Conservation (phyloP, 495 filamentous ascomycete species). For the Jackrogersella minutella region DNA sequence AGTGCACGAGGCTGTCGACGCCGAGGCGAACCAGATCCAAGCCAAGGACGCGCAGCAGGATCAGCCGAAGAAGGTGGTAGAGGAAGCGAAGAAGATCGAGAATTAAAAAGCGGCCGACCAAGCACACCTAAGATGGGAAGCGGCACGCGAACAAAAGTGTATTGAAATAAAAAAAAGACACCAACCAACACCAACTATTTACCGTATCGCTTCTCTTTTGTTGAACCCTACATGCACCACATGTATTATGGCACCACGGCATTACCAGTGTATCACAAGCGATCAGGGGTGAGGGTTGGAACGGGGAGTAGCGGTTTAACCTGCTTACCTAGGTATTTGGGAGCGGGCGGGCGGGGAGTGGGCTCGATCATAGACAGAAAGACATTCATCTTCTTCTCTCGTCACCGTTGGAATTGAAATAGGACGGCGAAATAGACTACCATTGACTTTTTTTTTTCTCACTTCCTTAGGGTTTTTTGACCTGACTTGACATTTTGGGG, state of each 20-base stretch:
- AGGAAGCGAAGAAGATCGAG: slow-evolving; percentile 35
- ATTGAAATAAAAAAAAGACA: slow-evolving; percentile 4
- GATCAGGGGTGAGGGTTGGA: slow-evolving; percentile 18
- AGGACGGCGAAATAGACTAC: slow-evolving; percentile 24
- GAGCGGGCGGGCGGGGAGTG: background rate
- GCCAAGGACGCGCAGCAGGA: slow-evolving; percentile 37
- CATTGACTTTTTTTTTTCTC: slow-evolving; percentile 7
- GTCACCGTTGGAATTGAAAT: slow-evolving; percentile 14
- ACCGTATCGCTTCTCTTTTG: slow-evolving; percentile 41
- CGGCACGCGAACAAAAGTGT: slow-evolving; percentile 2
- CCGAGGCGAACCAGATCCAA: slow-evolving; percentile 50
- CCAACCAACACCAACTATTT: background rate
- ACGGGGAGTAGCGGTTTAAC: slow-evolving; percentile 11
- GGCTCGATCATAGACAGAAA: background rate
- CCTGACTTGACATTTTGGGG: background rate
- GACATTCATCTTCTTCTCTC: slow-evolving; percentile 9
- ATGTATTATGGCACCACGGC: slow-evolving; percentile 22
- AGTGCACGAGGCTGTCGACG: slow-evolving; percentile 54
- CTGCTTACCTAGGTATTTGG: background rate
- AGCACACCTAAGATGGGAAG: background rate
- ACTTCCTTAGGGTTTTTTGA: background rate
- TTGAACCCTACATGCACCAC: slow-evolving; percentile 13
- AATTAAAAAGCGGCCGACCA: slow-evolving; percentile 20
- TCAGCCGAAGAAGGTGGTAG: slow-evolving; percentile 29
- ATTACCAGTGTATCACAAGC: slow-evolving; percentile 34